Percentiles rank a stretch among this genome's conserved stretches.
phyloP scores from a whole-genome alignment of 257 asterid genomes.

The Hygrophila difformis region DNA sequence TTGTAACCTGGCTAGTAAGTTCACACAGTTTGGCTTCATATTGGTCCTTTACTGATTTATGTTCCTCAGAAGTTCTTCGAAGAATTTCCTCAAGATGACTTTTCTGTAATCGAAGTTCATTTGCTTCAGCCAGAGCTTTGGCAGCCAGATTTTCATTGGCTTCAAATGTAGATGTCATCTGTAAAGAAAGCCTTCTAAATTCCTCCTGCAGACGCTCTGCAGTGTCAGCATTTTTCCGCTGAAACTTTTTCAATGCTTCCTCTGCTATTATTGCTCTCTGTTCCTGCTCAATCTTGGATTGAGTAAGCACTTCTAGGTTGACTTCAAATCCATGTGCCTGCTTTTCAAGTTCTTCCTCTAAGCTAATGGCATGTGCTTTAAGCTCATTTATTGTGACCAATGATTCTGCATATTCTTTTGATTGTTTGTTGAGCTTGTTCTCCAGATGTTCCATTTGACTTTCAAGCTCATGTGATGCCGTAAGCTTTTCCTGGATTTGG shows the following conservation, averaged over 20 bases:
- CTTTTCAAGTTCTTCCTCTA: constrained; percentile 82
- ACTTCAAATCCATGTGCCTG: constrained; percentile 73
- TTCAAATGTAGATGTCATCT: constrained; percentile 73
- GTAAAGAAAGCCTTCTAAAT: constrained; percentile 61
- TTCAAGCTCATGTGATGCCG: constrained; percentile 28
- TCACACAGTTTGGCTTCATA: constrained; percentile 45
- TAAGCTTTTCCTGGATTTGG: constrained; percentile 70
- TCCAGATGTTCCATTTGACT: constrained; percentile 33
- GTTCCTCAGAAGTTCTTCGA: constrained; percentile 48
- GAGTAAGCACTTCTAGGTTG: constrained; percentile 53
- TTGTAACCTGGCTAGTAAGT: constrained; percentile 34
- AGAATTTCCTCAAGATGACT: constrained; percentile 48
- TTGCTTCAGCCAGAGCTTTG: constrained; percentile 78
- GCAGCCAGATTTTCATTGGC: constrained; percentile 76
- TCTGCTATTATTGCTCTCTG: constrained; percentile 87
- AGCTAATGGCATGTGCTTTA: constrained; percentile 45
- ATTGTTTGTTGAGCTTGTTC: constrained; percentile 28
- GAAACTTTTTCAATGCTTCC: constrained; percentile 67
- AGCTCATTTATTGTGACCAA: constrained; percentile 41
- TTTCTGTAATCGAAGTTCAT: constrained; percentile 57
- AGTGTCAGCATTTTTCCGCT: constrained; percentile 65
- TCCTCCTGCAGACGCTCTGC: constrained; percentile 89
- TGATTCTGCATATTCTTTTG: constrained; percentile 39
- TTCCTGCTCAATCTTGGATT: constrained; percentile 76
- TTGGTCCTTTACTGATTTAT: constrained; percentile 22